A percentile compares a stretch with the other conserved stretches of the same genome.
phyloP scores from a whole-genome alignment of 2,329 filamentous ascomycete genomes.

The Coniella lustricola region DNA sequence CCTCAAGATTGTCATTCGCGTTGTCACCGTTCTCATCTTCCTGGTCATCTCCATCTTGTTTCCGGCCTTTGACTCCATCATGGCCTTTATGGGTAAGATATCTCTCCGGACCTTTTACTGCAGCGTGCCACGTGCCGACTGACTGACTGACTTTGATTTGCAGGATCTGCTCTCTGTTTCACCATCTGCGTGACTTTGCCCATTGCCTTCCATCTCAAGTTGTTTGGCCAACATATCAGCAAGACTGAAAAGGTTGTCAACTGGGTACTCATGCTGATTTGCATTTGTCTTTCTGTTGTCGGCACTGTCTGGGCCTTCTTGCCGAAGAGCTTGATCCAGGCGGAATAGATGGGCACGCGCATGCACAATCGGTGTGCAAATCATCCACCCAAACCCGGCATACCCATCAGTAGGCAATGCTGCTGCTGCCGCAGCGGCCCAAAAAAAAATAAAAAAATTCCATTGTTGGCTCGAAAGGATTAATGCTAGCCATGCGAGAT shows the following conservation, averaged over 20 bases:
- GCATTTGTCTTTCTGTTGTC: slow-evolving; percentile 60
- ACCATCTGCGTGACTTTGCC: slow-evolving; percentile 91
- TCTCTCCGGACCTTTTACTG: background rate
- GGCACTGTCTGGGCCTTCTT: slow-evolving; percentile 86
- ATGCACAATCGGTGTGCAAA: background rate
- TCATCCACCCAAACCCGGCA: no score
- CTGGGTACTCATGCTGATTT: slow-evolving; percentile 63
- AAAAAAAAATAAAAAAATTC: no score
- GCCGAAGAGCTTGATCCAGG: slow-evolving; percentile 66
- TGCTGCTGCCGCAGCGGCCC: no score
- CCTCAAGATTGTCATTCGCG: slow-evolving; percentile 53
- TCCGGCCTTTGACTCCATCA: slow-evolving; percentile 81
- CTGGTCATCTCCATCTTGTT: slow-evolving; percentile 63
- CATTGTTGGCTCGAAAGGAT: no score
- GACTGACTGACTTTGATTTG: background rate
- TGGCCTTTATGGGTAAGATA: slow-evolving; percentile 64
- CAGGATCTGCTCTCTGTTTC: slow-evolving; percentile 75
- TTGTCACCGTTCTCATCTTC: slow-evolving; percentile 63
- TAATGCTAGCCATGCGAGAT: no score
- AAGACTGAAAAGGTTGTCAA: slow-evolving; percentile 56
- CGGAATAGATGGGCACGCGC: slow-evolving; percentile 27
- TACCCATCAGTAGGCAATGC: no score
- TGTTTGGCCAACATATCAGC: slow-evolving; percentile 70
- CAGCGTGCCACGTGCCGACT: background rate
- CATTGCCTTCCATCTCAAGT: slow-evolving; percentile 79